Conservation (phyloP, 352 stramenopile species). For the Peronospora belbahrii region DNA sequence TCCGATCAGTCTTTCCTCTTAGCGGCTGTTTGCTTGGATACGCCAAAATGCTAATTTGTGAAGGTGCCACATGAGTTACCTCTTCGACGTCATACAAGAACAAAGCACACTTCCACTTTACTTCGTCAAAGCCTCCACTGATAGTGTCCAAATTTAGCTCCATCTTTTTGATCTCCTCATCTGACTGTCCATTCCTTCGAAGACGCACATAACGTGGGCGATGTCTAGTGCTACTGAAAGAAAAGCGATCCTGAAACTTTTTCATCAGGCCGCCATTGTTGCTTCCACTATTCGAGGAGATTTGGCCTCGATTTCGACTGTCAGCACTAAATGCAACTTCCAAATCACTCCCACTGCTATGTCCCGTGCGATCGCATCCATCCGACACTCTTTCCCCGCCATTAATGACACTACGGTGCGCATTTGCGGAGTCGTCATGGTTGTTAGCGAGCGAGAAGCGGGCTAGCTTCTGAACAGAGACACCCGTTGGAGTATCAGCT, state of each 20-base stretch:
- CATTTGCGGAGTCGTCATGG: slow-evolving; percentile 29
- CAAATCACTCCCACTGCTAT: slow-evolving; percentile 41
- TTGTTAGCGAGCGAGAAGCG: slow-evolving; percentile 30
- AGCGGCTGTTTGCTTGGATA: slow-evolving; percentile 67
- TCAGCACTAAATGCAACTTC: slow-evolving; percentile 17
- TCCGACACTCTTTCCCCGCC: slow-evolving; percentile 34
- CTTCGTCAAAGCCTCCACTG: slow-evolving; percentile 73
- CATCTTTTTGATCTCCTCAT: slow-evolving; percentile 62
- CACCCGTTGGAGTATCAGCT: slow-evolving; percentile 43
- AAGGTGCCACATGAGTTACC: slow-evolving; percentile 64
- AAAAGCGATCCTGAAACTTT: slow-evolving; percentile 69
- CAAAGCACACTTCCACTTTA: slow-evolving; percentile 82
- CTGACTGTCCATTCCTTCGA: slow-evolving; percentile 61
- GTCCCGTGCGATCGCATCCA: slow-evolving; percentile 31
- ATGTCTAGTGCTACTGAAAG: slow-evolving; percentile 50
- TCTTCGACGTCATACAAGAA: slow-evolving; percentile 82
- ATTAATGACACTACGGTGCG: slow-evolving; percentile 24
- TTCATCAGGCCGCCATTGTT: slow-evolving; percentile 58
- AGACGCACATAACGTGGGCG: slow-evolving; percentile 49
- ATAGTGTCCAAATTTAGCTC: slow-evolving; percentile 78
- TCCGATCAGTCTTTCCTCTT: slow-evolving; percentile 52
- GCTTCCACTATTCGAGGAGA: slow-evolving; percentile 21
- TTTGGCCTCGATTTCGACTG: slow-evolving; percentile 15
- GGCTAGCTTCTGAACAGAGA: slow-evolving; percentile 46
- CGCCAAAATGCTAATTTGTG: slow-evolving; percentile 71